These are phyloP conservation scores for Thalassiosira hispida DNA, from an alignment of 352 stramenopile species.

Conservation along the genomic window DNA sequence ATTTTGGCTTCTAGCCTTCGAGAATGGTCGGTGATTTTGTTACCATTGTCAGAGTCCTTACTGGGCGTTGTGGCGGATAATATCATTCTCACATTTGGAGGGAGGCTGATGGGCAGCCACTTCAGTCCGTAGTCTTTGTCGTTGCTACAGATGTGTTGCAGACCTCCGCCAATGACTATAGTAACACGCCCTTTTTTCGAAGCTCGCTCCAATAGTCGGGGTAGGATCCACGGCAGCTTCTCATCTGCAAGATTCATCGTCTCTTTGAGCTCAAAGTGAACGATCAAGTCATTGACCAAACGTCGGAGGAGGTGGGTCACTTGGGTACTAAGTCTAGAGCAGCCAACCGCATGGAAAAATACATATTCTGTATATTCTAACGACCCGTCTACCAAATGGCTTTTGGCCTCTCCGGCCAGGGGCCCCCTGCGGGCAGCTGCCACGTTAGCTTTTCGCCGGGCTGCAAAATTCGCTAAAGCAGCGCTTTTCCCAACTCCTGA, in stretches of 20 bases:
- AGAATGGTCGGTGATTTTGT: constrained; percentile 28
- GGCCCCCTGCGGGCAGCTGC: constrained; percentile 10
- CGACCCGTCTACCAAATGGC: too few species aligned
- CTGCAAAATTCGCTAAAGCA: constrained; percentile 44
- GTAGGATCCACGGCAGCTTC: constrained; percentile 90
- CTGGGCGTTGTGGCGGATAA: constrained; percentile 33
- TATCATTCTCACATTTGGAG: constrained; percentile 77
- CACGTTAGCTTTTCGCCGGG: constrained; percentile 10
- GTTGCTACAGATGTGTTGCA: constrained; percentile 88
- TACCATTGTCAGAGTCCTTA: constrained; percentile 9
- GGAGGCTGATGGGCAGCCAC: constrained; percentile 90
- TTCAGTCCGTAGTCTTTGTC: constrained; percentile 91
- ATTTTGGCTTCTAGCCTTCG: constrained; percentile 26
- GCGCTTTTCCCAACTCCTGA: constrained; percentile 45
- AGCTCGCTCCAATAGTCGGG: constrained; percentile 89
- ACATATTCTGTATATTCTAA: constrained; percentile 79
- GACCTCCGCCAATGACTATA: constrained; percentile 89
- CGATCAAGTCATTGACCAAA: constrained; percentile 89
- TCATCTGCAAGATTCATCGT: constrained; percentile 88
- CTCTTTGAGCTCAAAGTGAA: constrained; percentile 91
- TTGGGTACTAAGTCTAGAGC: constrained; percentile 87
- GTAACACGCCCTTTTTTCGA: constrained; percentile 90
- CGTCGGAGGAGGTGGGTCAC: constrained; percentile 89
- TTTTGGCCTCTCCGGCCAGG: too few species aligned
- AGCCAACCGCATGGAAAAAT: constrained; percentile 91